Conservation (phyloP, 148 eudicot species). For the Diospyros kaki region DNA sequence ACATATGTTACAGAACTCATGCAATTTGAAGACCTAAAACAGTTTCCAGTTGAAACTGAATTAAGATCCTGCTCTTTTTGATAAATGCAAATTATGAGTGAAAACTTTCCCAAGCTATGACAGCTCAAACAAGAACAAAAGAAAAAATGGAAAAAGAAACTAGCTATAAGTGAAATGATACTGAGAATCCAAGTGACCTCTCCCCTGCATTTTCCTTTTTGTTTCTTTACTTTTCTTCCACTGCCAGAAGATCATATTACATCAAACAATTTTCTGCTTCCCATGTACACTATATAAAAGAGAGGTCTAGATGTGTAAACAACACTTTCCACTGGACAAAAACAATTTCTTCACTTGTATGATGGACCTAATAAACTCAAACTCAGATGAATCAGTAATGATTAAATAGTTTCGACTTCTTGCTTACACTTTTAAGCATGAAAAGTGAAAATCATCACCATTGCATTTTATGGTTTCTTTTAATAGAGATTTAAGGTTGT, state of each 20-base stretch:
- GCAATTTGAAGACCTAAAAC: not conserved
- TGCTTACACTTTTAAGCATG: too few species aligned
- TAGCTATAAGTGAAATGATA: not conserved
- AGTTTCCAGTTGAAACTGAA: not conserved
- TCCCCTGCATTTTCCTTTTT: too few species aligned
- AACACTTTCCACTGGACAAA: not conserved
- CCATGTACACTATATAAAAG: not conserved
- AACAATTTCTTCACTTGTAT: not conserved
- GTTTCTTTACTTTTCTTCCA: too few species aligned
- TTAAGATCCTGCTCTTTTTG: not conserved
- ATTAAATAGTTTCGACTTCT: not conserved
- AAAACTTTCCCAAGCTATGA: not conserved
- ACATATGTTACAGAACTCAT: not conserved
- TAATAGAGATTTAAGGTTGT: too few species aligned
- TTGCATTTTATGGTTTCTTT: too few species aligned
- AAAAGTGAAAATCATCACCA: too few species aligned
- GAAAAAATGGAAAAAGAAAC: not conserved
- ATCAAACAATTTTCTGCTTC: too few species aligned
- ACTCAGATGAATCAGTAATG: not conserved
- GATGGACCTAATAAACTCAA: not conserved
- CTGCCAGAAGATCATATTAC: too few species aligned
- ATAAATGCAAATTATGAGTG: too few species aligned
- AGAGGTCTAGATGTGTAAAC: not conserved
- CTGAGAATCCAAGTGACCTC: not conserved
- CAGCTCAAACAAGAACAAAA: not conserved